Percentiles rank a stretch among this genome's conserved stretches.
Evolutionary conservation across 257 asterid genomes (phyloP).

Genomic region (Cruciata laevipes): DNA sequence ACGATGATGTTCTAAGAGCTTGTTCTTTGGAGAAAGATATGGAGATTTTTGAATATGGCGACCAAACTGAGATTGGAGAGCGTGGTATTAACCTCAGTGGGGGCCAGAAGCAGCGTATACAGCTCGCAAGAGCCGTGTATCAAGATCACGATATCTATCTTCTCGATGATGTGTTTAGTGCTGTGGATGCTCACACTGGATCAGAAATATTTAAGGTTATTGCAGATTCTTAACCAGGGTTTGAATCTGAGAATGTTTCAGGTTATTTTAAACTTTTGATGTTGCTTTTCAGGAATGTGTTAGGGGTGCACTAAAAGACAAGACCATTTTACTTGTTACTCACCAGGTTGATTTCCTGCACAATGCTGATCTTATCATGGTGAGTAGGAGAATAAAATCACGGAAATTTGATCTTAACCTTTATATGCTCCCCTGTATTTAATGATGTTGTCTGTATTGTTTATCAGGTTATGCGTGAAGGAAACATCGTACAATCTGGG

Average conservation of each 20-base stretch:
- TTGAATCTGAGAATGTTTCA: background rate
- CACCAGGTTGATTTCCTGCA: conserved; percentile 74
- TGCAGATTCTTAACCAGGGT: background rate
- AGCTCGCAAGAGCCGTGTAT: conserved; percentile 78
- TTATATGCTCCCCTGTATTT: background rate
- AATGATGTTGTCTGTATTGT: background rate
- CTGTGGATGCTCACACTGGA: conserved; percentile 93
- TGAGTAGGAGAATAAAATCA: conserved; percentile 11
- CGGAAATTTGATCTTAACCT: background rate
- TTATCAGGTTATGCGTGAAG: conserved; percentile 59
- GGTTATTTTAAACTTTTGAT: background rate
- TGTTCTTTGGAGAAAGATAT: conserved; percentile 64
- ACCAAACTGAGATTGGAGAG: conserved; percentile 70
- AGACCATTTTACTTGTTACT: conserved; percentile 62
- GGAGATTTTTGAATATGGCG: conserved; percentile 58
- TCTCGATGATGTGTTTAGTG: conserved; percentile 75
- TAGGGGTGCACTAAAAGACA: conserved; percentile 47
- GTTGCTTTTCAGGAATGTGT: conserved; percentile 51
- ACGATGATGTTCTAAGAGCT: conserved; percentile 38
- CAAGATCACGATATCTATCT: conserved; percentile 64
- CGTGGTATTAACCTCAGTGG: conserved; percentile 79
- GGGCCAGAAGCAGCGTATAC: conserved; percentile 77
- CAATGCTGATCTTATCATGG: conserved; percentile 62
- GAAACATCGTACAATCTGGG: conserved; percentile 65
- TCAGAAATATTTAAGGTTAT: conserved; percentile 68